These are phyloP conservation scores for Quercus tomentella DNA, from an alignment of 331 rosid species.

Conservation along the genomic window DNA sequence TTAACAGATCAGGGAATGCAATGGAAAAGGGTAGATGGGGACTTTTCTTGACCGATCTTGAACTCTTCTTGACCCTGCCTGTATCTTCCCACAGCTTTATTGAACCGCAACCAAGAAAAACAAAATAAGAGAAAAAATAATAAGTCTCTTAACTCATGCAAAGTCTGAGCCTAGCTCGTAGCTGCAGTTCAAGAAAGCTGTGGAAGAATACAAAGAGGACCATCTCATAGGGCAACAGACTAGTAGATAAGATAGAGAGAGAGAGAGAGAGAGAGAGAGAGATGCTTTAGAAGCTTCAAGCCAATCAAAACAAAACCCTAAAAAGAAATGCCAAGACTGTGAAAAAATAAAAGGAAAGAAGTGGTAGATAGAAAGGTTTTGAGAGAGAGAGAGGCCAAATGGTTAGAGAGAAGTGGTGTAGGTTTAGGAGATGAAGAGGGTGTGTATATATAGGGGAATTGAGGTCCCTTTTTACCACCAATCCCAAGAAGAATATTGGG, in stretches of 20 bases:
- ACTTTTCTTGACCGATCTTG: neutral
- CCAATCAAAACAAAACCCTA: neutral
- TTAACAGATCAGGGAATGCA: neutral
- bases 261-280: neutral
- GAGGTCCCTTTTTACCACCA: constrained; percentile 36
- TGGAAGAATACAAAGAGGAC: constrained; percentile 95
- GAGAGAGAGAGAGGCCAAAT: neutral
- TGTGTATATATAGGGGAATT: constrained; percentile 63
- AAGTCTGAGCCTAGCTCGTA: neutral
- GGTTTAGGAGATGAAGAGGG: constrained; percentile 33
- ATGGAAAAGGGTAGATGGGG: neutral
- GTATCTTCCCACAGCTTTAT: constrained; percentile 99
- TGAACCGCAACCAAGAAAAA: constrained; percentile 68
- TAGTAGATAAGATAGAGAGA: neutral
- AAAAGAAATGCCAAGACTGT: constrained; percentile 20
- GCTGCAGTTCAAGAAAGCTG: constrained; percentile 99
- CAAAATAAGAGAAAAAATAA: neutral
- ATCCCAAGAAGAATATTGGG: constrained; percentile 99
- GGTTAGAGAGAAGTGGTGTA: constrained; percentile 25
- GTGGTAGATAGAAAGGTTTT: neutral
- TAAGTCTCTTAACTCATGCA: neutral
- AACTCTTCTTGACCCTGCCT: constrained; percentile 45
- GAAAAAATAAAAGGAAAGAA: neutral
- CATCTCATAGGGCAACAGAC: constrained; percentile 21
- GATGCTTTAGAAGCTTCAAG: constrained; percentile 22